Base-by-base conservation (phyloP, 192 early-diverging fungal genomes). In the Umbelopsis vinacea region DNA sequence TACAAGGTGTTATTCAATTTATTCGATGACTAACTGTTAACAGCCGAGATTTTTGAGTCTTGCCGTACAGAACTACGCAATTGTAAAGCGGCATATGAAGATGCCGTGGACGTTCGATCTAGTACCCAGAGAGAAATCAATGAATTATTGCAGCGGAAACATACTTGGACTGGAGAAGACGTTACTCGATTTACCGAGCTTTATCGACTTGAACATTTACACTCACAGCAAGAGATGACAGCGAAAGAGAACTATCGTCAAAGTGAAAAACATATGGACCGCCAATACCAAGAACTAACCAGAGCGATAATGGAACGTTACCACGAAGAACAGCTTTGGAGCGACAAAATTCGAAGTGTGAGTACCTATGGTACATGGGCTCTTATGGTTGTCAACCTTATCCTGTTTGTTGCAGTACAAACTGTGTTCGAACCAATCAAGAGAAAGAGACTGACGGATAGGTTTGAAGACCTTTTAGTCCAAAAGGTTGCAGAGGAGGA, bases 301-400 rank as follows among this genome's bases (percentile, higher is more conserved):
- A 81, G 77, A 23, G 83, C 88, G 1, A 94, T 94, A n/a, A 89
- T 89, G 74, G 84, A 89, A 60, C 79, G 92, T 19, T 94, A 94
- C 74, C 92, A 94, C 66, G 92, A 92, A 74, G 92, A 94, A 53
- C 92, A 94, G 71, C 78, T 94, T 26, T 94, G 92, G 92, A 92
- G 90, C 77, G 92, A 94, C 80, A 94, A 94, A 82, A 94, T 94
- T 60, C 89, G 92, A 17, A 84, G 87, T 14, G 90, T 89, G 15
- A 87, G 84, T 70, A 92, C 90, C 6, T 93, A 92, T 52, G 90
- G 88, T 29, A 92, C 92, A 0, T 92, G 89, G 90, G 89, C 89
- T 23, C 82, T 91, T n/a, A 82, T 90, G 73, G 78, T 79, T n/a
- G 76, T 89, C 46, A 92, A 94, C 63, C 67, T 92, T 6, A 43